Conservation (phyloP, 345 rosid species). For the Rhodamnia rubescens region DNA sequence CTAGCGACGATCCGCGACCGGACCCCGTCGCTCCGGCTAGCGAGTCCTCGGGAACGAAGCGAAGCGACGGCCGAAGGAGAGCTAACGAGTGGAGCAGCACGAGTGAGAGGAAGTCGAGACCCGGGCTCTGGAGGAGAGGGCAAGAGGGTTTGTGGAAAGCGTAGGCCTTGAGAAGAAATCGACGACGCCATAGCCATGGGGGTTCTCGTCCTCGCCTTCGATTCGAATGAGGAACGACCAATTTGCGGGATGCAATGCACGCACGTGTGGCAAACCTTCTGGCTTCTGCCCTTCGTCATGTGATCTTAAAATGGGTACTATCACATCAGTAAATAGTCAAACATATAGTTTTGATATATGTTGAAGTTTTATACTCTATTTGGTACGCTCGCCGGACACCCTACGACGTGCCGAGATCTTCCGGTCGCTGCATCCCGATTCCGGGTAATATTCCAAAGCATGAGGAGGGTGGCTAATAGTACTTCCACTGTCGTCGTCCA, state of each 20-base stretch:
- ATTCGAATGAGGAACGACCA: neutral
- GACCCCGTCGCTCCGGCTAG: neutral
- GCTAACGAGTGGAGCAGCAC: neutral
- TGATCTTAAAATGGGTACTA: neutral
- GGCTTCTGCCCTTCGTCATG: neutral
- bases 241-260: neutral
- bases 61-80: neutral
- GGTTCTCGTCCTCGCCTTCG: neutral
- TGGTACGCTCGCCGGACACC: neutral
- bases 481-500: neutral
- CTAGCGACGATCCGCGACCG: conserved; percentile 8
- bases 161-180: conserved; percentile 9
- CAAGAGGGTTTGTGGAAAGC: conserved; percentile 3
- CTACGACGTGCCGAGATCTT: neutral
- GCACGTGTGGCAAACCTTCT: neutral
- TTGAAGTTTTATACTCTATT: neutral
- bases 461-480: neutral
- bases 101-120: neutral
- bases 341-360: neutral
- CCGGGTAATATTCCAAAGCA: neutral
- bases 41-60: neutral
- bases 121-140: neutral
- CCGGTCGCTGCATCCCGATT: neutral
- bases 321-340: neutral
- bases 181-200: conserved; percentile 9